Conservation (phyloP, 2,329 filamentous ascomycete species). For the Aspergillus ochraceus region DNA sequence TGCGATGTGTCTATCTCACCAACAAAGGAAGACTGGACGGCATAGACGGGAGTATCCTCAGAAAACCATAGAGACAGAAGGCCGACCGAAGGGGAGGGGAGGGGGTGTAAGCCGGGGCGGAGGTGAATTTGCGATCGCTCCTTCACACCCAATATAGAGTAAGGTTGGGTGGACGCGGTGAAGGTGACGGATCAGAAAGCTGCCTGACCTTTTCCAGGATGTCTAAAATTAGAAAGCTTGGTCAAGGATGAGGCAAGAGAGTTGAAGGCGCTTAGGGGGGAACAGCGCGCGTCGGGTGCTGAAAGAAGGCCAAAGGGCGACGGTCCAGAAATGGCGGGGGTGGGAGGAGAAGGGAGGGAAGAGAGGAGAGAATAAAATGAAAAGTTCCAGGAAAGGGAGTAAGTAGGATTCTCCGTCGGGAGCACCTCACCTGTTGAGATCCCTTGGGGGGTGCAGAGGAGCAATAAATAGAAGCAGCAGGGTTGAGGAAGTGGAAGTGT, state of each 20-base stretch:
- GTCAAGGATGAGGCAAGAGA: constrained; percentile 1
- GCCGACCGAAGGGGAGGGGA: not conserved
- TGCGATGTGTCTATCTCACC: constrained; percentile 7
- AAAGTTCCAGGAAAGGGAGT: constrained; percentile 7
- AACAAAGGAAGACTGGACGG: constrained; percentile 6
- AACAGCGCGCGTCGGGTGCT: constrained; percentile 18
- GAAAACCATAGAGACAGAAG: constrained; percentile 6
- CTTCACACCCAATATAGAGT: not conserved
- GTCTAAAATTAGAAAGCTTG: not conserved
- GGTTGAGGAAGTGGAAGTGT: not conserved
- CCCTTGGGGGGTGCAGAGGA: not conserved
- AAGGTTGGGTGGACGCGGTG: not conserved
- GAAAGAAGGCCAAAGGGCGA: constrained; percentile 18
- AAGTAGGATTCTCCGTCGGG: not conserved
- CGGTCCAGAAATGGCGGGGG: not conserved
- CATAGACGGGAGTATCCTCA: constrained; percentile 12
- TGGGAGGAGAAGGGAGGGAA: constrained; percentile 1
- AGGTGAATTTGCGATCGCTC: constrained; percentile 3
- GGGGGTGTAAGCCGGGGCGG: constrained; percentile 1
- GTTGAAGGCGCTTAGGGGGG: constrained; percentile 11
- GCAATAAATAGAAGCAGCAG: not conserved
- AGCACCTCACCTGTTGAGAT: not conserved
- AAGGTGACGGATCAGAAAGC: not conserved
- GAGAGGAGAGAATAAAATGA: constrained; percentile 1
- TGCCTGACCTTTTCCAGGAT: not conserved